Percentiles rank a stretch among this genome's conserved stretches.
Evolutionary conservation across 1,284 basidiomycete species (phyloP).

Genomic region (Athelia psychrophila): DNA sequence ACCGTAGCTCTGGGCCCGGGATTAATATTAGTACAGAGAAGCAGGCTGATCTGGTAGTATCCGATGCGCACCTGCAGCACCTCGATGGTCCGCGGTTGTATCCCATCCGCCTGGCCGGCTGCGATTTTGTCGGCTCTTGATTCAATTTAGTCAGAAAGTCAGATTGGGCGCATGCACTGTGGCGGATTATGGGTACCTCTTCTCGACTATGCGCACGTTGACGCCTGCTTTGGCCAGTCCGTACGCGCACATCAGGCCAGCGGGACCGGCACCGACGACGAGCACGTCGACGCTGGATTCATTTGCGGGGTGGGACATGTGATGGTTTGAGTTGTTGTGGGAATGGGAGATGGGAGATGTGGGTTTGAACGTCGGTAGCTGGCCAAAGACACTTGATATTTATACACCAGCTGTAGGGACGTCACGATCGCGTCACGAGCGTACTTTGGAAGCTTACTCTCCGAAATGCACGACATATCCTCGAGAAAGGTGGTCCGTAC

Average conservation of each 20-base stretch:
- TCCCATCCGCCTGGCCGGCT: conserved; percentile 77
- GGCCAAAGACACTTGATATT: too few species aligned
- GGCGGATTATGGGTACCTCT: conserved; percentile 39
- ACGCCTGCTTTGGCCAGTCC: conserved; percentile 59
- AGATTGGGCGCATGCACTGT: background rate
- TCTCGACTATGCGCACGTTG: conserved; percentile 64
- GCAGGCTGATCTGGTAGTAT: background rate
- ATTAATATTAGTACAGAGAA: background rate
- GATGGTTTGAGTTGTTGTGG: too few species aligned
- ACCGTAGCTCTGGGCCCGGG: conserved; percentile 59
- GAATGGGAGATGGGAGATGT: too few species aligned
- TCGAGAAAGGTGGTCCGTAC: too few species aligned
- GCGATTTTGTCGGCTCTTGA: conserved; percentile 52
- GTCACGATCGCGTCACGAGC: too few species aligned
- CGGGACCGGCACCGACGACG: conserved; percentile 55
- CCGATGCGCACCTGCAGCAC: conserved; percentile 57
- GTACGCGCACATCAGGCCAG: conserved; percentile 62
- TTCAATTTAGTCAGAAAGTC: background rate
- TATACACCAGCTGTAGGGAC: too few species aligned
- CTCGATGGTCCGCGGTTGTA: conserved; percentile 77
- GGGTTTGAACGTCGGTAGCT: too few species aligned
- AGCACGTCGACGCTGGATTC: conserved; percentile 51
- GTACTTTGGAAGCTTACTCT: too few species aligned
- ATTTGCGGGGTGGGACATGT: conserved; percentile 14
- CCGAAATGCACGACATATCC: too few species aligned